These are phyloP conservation scores for Nemania sp. DNA, from an alignment of 2,329 filamentous ascomycete genomes.

Conservation along the genomic window DNA sequence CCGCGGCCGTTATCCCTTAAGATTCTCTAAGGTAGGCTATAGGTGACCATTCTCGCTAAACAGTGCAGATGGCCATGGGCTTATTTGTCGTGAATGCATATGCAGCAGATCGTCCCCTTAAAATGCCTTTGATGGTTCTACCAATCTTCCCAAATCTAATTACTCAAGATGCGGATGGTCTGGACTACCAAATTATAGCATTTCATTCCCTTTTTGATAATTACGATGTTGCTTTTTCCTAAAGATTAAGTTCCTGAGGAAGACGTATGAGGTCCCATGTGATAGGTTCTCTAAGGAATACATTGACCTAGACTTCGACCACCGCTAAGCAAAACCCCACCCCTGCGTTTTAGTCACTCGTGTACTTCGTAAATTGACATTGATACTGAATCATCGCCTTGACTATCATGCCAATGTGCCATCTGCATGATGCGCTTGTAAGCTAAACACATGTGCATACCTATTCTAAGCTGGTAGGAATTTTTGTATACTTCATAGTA, in stretches of 20 bases:
- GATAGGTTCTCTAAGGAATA: too few relatives aligned
- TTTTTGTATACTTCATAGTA: too few relatives aligned
- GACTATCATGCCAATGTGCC: background rate
- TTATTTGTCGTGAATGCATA: slow-evolving; percentile 7
- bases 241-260: too few relatives aligned
- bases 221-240: background rate
- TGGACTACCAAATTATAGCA: slow-evolving; percentile 6
- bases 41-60: background rate
- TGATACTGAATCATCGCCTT: background rate
- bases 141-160: background rate
- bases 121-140: background rate
- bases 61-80: background rate
- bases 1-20: background rate
- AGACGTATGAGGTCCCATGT: too few relatives aligned
- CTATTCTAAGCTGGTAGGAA: too few relatives aligned
- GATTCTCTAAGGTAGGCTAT: background rate
- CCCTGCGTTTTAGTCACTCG: too few relatives aligned
- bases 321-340: too few relatives aligned
- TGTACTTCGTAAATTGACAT: too few relatives aligned
- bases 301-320: too few relatives aligned
- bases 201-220: background rate
- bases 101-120: background rate
- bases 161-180: background rate
- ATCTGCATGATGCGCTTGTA: too few relatives aligned
- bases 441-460: too few relatives aligned